Percentiles rank a stretch among this genome's conserved stretches.
phyloP scores from a whole-genome alignment of 2,329 filamentous ascomycete genomes.

The Chaetomiaceae sp. region DNA sequence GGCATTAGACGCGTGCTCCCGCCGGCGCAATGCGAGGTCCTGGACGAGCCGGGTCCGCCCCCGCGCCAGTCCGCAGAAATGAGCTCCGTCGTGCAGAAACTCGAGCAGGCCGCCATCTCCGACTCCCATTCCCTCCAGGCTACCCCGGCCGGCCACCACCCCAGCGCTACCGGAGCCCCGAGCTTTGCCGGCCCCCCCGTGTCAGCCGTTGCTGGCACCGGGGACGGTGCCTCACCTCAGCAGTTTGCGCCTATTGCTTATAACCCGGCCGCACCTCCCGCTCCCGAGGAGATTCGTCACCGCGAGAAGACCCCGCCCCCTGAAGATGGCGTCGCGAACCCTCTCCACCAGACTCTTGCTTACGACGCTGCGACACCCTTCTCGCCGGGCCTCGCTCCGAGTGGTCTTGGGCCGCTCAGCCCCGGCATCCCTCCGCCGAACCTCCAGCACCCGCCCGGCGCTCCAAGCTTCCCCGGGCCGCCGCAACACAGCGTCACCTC shows the following conservation, averaged over 20 bases:
- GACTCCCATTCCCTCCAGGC: slow-evolving; percentile 47
- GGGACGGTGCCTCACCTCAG: slow-evolving; percentile 32
- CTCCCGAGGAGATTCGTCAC: slow-evolving; percentile 66
- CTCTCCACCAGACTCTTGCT: slow-evolving; percentile 53
- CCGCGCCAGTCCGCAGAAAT: slow-evolving; percentile 45
- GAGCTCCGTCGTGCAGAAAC: slow-evolving; percentile 67
- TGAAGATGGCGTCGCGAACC: slow-evolving; percentile 59
- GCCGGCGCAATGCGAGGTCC: slow-evolving; percentile 55
- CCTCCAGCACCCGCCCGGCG: slow-evolving; percentile 38
- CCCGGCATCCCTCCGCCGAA: slow-evolving; percentile 35
- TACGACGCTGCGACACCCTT: slow-evolving; percentile 53
- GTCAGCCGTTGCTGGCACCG: slow-evolving; percentile 30
- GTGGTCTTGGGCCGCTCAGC: slow-evolving; percentile 42
- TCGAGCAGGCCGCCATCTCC: slow-evolving; percentile 67
- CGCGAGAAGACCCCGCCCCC: slow-evolving; percentile 78
- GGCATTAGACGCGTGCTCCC: slow-evolving; percentile 63
- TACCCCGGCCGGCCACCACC: slow-evolving; percentile 8
- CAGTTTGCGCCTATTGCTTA: slow-evolving; percentile 65
- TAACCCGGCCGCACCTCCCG: slow-evolving; percentile 73
- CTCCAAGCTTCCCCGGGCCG: slow-evolving; percentile 40
- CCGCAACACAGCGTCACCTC: slow-evolving; percentile 35
- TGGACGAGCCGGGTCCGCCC: slow-evolving; percentile 57
- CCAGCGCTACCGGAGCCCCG: slow-evolving; percentile 27
- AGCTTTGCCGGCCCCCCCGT: slow-evolving; percentile 41
- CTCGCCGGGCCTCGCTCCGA: slow-evolving; percentile 48